phyloP scores from a whole-genome alignment of 371 early-diverging fungal species.

The Syncephalis fuscata region DNA sequence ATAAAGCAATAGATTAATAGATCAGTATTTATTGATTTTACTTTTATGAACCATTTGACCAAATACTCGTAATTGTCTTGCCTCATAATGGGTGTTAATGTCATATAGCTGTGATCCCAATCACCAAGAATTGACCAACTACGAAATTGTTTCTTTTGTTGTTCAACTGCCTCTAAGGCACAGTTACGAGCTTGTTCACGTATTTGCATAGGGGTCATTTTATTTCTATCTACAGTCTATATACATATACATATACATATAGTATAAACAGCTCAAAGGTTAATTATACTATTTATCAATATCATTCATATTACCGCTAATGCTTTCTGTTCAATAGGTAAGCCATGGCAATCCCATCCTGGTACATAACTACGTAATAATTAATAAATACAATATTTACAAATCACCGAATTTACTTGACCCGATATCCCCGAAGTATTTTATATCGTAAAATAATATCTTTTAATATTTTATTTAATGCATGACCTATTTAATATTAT shows the following conservation, averaged over 20 bases:
- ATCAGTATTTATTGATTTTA: conserved; percentile 11
- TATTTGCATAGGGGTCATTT: conserved; percentile 41
- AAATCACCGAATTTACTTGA: conserved; percentile 41
- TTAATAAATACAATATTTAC: background rate
- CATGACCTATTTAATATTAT: conserved; percentile 42
- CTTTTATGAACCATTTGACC: conserved; percentile 55
- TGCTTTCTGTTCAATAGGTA: conserved; percentile 92
- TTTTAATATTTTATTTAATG: conserved; percentile 87
- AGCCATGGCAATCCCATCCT: conserved; percentile 95
- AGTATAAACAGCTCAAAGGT: background rate
- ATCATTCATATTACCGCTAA: conserved; percentile 38
- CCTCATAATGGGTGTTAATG: conserved; percentile 51
- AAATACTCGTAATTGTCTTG: conserved; percentile 60
- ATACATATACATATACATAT: background rate
- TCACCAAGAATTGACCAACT: conserved; percentile 76
- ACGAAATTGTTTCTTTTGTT: conserved; percentile 45
- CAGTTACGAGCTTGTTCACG: conserved; percentile 45
- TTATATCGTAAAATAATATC: conserved; percentile 82
- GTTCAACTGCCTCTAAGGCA: conserved; percentile 45
- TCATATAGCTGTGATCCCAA: conserved; percentile 65
- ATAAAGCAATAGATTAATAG: no score
- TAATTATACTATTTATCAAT: background rate
- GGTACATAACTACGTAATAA: conserved; percentile 50
- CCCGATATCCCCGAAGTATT: conserved; percentile 67
- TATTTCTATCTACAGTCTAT: conserved; percentile 10